Evolutionary conservation across 1,284 basidiomycete species (phyloP).

Genomic region (Xerocomus nothofagi): DNA sequence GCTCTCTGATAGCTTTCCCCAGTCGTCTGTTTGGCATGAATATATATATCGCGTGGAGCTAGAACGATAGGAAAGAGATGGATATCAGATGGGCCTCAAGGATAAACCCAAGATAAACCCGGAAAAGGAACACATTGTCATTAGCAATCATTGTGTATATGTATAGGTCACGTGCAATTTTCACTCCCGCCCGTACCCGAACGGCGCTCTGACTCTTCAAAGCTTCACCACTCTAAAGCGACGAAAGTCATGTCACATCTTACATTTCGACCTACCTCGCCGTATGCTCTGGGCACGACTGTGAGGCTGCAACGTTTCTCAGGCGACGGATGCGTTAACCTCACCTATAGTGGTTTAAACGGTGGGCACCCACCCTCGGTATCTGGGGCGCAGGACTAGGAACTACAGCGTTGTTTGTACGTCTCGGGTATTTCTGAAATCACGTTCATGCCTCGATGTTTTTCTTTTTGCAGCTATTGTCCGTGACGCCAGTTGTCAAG

Average conservation of each 20-base stretch:
- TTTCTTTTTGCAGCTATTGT: conserved; percentile 47
- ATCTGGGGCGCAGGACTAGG: conserved; percentile 73
- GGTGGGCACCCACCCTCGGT: conserved; percentile 58
- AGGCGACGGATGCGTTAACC: background rate
- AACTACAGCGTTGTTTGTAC: conserved; percentile 62
- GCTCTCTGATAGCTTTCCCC: background rate
- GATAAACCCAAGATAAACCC: background rate
- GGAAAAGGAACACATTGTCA: too few relatives aligned
- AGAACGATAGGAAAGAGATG: background rate
- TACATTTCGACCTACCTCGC: conserved; percentile 23
- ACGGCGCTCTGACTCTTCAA: background rate
- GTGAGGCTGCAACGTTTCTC: conserved; percentile 16
- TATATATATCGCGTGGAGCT: background rate
- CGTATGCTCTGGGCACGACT: conserved; percentile 21
- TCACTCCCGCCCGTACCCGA: conserved; percentile 21
- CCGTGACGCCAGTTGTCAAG: conserved; percentile 66
- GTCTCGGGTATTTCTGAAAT: conserved; percentile 30
- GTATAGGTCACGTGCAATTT: conserved; percentile 23
- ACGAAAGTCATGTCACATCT: conserved; percentile 24
- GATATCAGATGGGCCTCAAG: too few relatives aligned
- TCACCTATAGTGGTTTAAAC: conserved; percentile 43
- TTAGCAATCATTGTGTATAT: too few relatives aligned
- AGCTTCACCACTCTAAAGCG: background rate
- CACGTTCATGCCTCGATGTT: background rate
- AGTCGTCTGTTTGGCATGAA: background rate